These are phyloP conservation scores for Alternaria sp. DNA, from an alignment of 2,329 filamentous ascomycete species.

Conservation along the genomic window DNA sequence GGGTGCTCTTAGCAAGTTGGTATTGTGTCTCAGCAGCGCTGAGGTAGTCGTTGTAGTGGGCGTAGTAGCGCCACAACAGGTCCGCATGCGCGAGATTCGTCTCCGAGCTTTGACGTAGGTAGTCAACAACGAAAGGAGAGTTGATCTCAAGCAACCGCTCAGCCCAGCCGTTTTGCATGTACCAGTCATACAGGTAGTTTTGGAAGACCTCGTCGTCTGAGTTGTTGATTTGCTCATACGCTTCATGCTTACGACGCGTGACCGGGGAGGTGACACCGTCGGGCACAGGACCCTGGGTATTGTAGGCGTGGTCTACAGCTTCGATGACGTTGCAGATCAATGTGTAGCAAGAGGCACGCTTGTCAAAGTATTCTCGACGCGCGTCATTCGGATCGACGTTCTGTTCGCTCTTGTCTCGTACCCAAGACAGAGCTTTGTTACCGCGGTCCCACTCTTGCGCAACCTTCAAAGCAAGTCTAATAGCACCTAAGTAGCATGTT, in stretches of 20 bases:
- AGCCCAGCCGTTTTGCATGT: slow-evolving; percentile 81
- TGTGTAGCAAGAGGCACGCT: slow-evolving; percentile 80
- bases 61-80: slow-evolving; percentile 90
- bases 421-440: slow-evolving; percentile 83
- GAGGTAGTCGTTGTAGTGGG: slow-evolving; percentile 81
- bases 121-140: slow-evolving; percentile 84
- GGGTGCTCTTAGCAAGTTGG: slow-evolving; percentile 81
- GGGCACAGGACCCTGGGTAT: slow-evolving; percentile 71
- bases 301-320: slow-evolving; percentile 75
- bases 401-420: slow-evolving; percentile 79
- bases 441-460: slow-evolving; percentile 86
- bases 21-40: slow-evolving; percentile 88
- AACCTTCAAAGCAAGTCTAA: slow-evolving; percentile 83
- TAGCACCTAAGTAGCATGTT: slow-evolving; percentile 63
- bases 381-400: slow-evolving; percentile 73
- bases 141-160: slow-evolving; percentile 85
- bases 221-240: slow-evolving; percentile 86
- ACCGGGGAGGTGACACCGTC: slow-evolving; percentile 80
- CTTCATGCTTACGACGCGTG: slow-evolving; percentile 81
- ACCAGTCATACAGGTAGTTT: slow-evolving; percentile 98
- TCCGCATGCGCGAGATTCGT: slow-evolving; percentile 81
- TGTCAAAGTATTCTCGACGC: slow-evolving; percentile 70
- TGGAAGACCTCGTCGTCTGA: slow-evolving; percentile 95
- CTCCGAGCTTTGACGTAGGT: slow-evolving; percentile 77
- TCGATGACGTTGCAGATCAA: slow-evolving; percentile 84